phyloP scores from a whole-genome alignment of 2,329 filamentous ascomycete species.

The Fusarium vanettenii region DNA sequence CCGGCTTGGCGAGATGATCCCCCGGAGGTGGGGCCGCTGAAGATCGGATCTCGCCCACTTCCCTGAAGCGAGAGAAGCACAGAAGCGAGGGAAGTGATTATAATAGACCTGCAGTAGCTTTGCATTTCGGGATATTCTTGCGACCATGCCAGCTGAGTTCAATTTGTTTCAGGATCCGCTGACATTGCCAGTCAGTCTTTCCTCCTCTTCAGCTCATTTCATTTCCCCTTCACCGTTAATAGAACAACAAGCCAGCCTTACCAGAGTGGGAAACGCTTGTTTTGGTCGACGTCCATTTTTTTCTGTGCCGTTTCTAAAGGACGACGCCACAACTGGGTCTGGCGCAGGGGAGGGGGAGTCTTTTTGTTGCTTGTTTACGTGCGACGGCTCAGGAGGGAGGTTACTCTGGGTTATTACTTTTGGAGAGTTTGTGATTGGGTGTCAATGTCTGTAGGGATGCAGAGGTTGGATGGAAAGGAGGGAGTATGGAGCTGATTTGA shows the following conservation, averaged over 20 bases:
- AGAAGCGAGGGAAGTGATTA: too few relatives aligned
- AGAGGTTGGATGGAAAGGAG: not conserved
- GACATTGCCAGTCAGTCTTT: not conserved
- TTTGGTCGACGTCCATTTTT: not conserved
- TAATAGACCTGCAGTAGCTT: not conserved
- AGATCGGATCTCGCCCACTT: constrained; percentile 8
- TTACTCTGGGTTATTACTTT: not conserved
- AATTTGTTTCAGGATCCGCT: not conserved
- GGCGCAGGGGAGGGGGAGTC: not conserved
- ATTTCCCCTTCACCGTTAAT: not conserved
- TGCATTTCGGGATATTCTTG: constrained; percentile 1
- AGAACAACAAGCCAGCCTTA: not conserved
- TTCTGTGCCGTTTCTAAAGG: not conserved
- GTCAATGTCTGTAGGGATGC: not conserved
- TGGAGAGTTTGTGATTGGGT: not conserved
- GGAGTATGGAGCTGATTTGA: not conserved
- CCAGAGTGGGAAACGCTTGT: not conserved
- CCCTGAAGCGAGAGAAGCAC: not conserved
- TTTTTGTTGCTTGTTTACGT: not conserved
- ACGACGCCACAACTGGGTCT: constrained; percentile 10
- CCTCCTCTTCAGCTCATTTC: not conserved
- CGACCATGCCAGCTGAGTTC: not conserved
- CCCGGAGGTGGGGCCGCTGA: constrained; percentile 5
- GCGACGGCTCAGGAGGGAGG: constrained; percentile 2
- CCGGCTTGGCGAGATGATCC: not conserved